Base-by-base conservation (phyloP, 108 stramenopile genomes). In the Licmophora abbreviata region DNA sequence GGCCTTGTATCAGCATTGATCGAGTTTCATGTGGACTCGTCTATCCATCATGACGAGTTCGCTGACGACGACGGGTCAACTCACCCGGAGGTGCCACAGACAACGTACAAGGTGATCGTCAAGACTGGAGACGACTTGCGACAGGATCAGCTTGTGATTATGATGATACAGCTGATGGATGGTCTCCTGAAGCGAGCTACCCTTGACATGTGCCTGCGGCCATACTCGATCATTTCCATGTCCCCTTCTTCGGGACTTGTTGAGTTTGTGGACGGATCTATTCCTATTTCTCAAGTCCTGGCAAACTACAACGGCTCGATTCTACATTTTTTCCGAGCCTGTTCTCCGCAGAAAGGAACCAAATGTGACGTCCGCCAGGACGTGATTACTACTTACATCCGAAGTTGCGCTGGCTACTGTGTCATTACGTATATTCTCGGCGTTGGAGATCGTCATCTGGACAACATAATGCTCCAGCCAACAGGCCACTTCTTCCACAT, bases 51-150 rank as follows among this genome's bases (percentile, higher is more conserved):
- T 40, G 3, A 5, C 5, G 18, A 40, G 20, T 18, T 18, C 4
- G 1, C 38, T 4, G 18, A 3, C 15, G 4, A 15, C 15, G 38
- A 3, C 15, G 3, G 38, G 15, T 20, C 3, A 18, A 3, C 15
- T 40, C 38, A 40, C 38, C 15, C 38, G 20, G 38, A 18, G 38
- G 4, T 40, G 38, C 24, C 46, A 1, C 15, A 29, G 17, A 38
- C 64, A 5, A 64, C 56, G 34, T 92, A 86, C 71, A 77, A 84
- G 45, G 93, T 95, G 2, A 93, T 99, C 53, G 85, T 99, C 59
- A 99, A 99, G 74, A 90, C 88, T 30, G 99, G 99, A 18, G 99
- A 99, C 68, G 99, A 99, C 59, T 63, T 99, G 33, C 74, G 99
- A 0, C 99, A 99, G 66, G 99, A 99, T 68, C 97, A 99, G 61